Evolutionary conservation across 2,329 filamentous ascomycete species (phyloP).

Genomic region (Stachybotrys chartarum): DNA sequence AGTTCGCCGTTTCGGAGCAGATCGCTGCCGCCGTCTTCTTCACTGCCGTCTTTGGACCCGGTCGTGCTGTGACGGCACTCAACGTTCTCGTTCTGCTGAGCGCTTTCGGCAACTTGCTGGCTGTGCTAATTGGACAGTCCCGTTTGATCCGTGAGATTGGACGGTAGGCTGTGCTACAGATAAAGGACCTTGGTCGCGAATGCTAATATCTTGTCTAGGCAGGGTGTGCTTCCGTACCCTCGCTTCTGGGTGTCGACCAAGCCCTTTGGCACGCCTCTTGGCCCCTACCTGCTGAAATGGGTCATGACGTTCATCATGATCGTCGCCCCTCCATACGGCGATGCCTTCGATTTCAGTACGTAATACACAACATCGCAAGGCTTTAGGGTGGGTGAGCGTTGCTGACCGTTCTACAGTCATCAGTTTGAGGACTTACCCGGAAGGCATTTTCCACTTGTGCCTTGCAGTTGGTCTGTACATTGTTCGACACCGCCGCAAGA

Average conservation of each 20-base stretch:
- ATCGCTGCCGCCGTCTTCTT: conserved; percentile 54
- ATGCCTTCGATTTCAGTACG: conserved; percentile 57
- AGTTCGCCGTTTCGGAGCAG: conserved; percentile 44
- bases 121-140: conserved; percentile 46
- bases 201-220: conserved; percentile 22
- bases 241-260: conserved; percentile 55
- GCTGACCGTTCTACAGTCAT: conserved; percentile 40
- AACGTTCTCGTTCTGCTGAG: conserved; percentile 51
- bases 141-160: conserved; percentile 55
- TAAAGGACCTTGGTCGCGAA: background rate
- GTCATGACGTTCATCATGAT: conserved; percentile 52
- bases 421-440: conserved; percentile 51
- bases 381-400: background rate
- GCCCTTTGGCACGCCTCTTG: conserved; percentile 56
- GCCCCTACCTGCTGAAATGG: conserved; percentile 53
- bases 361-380: background rate
- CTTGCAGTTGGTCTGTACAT: conserved; percentile 51
- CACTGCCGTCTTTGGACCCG: conserved; percentile 45
- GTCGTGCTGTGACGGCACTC: conserved; percentile 40
- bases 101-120: conserved; percentile 52
- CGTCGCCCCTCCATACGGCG: conserved; percentile 50
- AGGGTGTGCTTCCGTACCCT: conserved; percentile 55
- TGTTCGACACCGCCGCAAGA: conserved; percentile 46
- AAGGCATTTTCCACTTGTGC: conserved; percentile 48
- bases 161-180: conserved; percentile 18